Percentiles rank a stretch among this genome's conserved stretches.
Conservation (phyloP, 208 protist species). For the Leptomonas pyrrhocoris region DNA sequence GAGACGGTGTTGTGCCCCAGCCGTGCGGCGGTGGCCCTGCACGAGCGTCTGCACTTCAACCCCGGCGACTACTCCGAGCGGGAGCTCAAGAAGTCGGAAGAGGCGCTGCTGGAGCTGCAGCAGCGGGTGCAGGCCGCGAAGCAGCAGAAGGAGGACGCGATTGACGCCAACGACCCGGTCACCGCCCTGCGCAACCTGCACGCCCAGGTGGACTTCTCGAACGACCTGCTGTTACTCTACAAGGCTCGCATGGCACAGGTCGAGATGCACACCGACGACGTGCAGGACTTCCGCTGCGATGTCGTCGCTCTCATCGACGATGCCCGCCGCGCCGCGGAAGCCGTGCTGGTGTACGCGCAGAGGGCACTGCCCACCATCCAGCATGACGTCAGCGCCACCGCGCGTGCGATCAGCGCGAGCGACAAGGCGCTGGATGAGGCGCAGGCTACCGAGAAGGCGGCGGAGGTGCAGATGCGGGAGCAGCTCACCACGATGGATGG, state of each 20-base stretch:
- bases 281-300: constrained; percentile 48
- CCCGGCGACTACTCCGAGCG: constrained; percentile 64
- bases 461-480: constrained; percentile 34
- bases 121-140: constrained; percentile 52
- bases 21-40: constrained; percentile 65
- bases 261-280: constrained; percentile 59
- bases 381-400: constrained; percentile 49
- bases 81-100: constrained; percentile 69
- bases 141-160: constrained; percentile 64
- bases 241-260: constrained; percentile 80
- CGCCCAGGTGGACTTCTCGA: constrained; percentile 82
- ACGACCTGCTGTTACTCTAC: constrained; percentile 83
- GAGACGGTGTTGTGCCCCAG: constrained; percentile 47
- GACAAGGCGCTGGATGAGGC: constrained; percentile 38
- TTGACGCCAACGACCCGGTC: constrained; percentile 56
- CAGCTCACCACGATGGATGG: constrained; percentile 45
- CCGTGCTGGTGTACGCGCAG: constrained; percentile 43
- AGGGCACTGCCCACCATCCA: constrained; percentile 49
- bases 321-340: constrained; percentile 40
- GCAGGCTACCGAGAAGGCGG: constrained; percentile 39
- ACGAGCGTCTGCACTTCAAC: constrained; percentile 76
- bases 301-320: constrained; percentile 64
- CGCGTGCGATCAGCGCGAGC: constrained; percentile 31
- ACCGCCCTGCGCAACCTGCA: constrained; percentile 67
- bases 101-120: constrained; percentile 63